Percentiles rank a stretch among this genome's conserved stretches.
These are phyloP conservation scores for Spathaspora sp. DNA, from an alignment of 805 yeast species.

Conservation along the genomic window DNA sequence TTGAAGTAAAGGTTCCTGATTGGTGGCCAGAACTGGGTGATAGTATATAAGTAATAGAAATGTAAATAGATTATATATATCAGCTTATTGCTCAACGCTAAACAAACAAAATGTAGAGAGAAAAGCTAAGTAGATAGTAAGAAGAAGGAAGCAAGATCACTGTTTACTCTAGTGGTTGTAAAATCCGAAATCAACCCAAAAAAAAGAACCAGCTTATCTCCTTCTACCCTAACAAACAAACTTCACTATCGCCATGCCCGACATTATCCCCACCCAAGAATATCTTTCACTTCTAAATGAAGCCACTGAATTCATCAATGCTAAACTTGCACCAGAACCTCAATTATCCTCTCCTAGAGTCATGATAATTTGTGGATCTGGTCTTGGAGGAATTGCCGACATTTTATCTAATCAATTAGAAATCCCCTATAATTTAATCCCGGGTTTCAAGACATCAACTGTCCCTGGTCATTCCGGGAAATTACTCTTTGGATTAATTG, in stretches of 20 bases:
- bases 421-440: constrained; percentile 65
- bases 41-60: no score
- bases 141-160: no score
- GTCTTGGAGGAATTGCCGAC: constrained; percentile 80
- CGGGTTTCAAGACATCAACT: constrained; percentile 77
- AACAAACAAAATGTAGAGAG: no score
- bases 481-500: constrained; percentile 74
- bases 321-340: not conserved
- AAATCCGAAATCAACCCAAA: no score
- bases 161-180: no score
- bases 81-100: no score
- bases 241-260: constrained; percentile 2
- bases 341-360: constrained; percentile 46
- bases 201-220: no score
- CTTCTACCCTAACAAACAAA: no score
- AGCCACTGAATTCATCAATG: constrained; percentile 8
- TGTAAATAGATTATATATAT: not conserved
- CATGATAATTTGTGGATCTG: constrained; percentile 91
- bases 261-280: constrained; percentile 13
- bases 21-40: constrained; percentile 82
- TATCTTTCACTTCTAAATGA: constrained; percentile 10
- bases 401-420: constrained; percentile 35
- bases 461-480: constrained; percentile 90
- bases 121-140: no score
- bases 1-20: constrained; percentile 57